A percentile compares a stretch with the other conserved stretches of the same genome.
Conservation (phyloP, 352 stramenopile genomes). For the Phytophthora boehmeriae region DNA sequence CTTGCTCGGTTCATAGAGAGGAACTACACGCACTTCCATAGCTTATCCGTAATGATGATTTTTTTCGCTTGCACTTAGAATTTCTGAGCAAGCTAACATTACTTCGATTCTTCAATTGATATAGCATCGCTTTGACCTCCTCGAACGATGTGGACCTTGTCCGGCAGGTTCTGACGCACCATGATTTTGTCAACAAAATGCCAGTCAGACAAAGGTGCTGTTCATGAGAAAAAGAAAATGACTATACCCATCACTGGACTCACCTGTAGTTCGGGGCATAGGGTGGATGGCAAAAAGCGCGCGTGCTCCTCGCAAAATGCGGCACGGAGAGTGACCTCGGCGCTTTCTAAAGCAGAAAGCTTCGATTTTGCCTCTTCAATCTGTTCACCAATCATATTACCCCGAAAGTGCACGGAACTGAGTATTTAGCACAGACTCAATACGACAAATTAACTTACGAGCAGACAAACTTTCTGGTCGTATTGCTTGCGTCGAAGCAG, state of each 20-base stretch:
- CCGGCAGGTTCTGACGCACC: slow-evolving; percentile 48
- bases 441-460: slow-evolving; percentile 39
- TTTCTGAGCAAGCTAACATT: slow-evolving; percentile 11
- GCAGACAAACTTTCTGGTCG: slow-evolving; percentile 50
- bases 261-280: slow-evolving; percentile 80
- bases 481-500: slow-evolving; percentile 61
- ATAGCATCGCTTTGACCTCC: slow-evolving; percentile 9
- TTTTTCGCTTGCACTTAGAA: slow-evolving; percentile 1
- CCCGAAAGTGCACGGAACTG: background rate
- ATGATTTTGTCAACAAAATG: too few relatives aligned
- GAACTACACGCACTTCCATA: slow-evolving; percentile 4
- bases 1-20: slow-evolving; percentile 12
- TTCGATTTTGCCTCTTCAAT: slow-evolving; percentile 61
- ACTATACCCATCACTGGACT: background rate
- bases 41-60: slow-evolving; percentile 15
- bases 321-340: slow-evolving; percentile 48
- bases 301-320: slow-evolving; percentile 65
- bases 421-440: background rate
- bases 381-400: slow-evolving; percentile 19
- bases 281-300: slow-evolving; percentile 68
- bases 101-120: slow-evolving; percentile 17
- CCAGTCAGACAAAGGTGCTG: too few relatives aligned
- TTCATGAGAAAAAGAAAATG: background rate
- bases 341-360: slow-evolving; percentile 51
- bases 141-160: slow-evolving; percentile 53